Evolutionary conservation across 768 basidiomycete genomes (phyloP), one percentile per base, ranked within the genome.

Genomic region (Tylopilus intermedius): DNA sequence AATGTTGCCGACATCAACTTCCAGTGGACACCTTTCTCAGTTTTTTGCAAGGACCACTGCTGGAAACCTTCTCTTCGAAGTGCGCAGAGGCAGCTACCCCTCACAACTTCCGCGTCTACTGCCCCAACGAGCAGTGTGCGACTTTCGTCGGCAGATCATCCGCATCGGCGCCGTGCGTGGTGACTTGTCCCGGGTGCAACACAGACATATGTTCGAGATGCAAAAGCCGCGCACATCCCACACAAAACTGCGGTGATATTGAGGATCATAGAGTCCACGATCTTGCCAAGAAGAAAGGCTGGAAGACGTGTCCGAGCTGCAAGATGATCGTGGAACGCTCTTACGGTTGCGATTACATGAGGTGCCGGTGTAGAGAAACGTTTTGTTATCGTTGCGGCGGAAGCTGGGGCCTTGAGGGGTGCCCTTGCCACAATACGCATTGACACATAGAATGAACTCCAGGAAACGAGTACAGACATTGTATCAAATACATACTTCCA

Each of bases 231-330:
- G 68, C 69, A 8, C 84, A 86, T 59, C 60, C 64, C 0, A 58
- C 58, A 13, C 59, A 67, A 42, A 58, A 56, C 3, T 84, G 83
- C 45, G 57, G 63, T 2, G 74, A 74, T n/a, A 76, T 77, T 53
- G 62, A 63, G 2, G 67, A 70, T 8, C 60, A 73, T 13, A 73
- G 71, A 41, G 67, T 83, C 21, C 71, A 66, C n/a, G 69, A 62
- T 3, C 73, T 88, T 11, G 83, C 81, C 0, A 61, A 61, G 5
- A 50, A 69, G 39, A 54, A 77, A 9, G 67, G 70, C 5, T 86
- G 81, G 83, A 79, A 83, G 60, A 82, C 77, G 0, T 86, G 83
- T 59, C 84, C 83, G 1, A 72, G 69, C 11, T 86, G 84, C 61
- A 56, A 71, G 5, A 68, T 72, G 27, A 71, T 86, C 46, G 74